A percentile compares a stretch with the other conserved stretches of the same genome.
These are phyloP conservation scores for Ascochyta lentis DNA, from an alignment of 2,329 filamentous ascomycete genomes.

Conservation along the genomic window DNA sequence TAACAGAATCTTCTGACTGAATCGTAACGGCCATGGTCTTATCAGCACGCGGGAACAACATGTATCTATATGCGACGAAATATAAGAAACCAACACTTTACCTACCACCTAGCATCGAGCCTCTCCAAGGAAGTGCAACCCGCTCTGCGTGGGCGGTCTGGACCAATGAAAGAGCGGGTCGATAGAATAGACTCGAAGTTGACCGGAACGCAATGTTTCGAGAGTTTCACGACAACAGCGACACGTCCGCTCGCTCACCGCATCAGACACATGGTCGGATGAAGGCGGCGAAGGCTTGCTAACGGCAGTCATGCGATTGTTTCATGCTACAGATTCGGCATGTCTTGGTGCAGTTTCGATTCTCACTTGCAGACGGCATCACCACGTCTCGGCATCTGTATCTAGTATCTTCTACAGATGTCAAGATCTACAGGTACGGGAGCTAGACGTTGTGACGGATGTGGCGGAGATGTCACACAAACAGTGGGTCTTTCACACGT, in stretches of 20 bases:
- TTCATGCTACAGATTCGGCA: not conserved
- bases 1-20: no score
- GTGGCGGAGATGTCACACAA: conserved; percentile 5
- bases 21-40: not conserved
- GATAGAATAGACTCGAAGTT: not conserved
- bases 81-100: not conserved
- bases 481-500: conserved; percentile 12
- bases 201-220: conserved; percentile 1
- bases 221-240: conserved; percentile 3
- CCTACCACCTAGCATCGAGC: not conserved
- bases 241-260: conserved; percentile 7
- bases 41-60: not conserved
- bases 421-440: conserved; percentile 9
- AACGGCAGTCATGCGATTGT: not conserved
- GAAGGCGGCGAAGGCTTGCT: not conserved
- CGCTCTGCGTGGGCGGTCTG: not conserved
- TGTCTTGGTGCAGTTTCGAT: not conserved
- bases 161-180: not conserved
- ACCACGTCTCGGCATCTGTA: not conserved
- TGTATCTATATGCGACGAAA: conserved; percentile 15
- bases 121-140: not conserved
- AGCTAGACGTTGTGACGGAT: conserved; percentile 8
- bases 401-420: conserved; percentile 2
- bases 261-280: not conserved
- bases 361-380: not conserved